Conservation (phyloP, 1,284 basidiomycete genomes). For the Peniophora sp. region DNA sequence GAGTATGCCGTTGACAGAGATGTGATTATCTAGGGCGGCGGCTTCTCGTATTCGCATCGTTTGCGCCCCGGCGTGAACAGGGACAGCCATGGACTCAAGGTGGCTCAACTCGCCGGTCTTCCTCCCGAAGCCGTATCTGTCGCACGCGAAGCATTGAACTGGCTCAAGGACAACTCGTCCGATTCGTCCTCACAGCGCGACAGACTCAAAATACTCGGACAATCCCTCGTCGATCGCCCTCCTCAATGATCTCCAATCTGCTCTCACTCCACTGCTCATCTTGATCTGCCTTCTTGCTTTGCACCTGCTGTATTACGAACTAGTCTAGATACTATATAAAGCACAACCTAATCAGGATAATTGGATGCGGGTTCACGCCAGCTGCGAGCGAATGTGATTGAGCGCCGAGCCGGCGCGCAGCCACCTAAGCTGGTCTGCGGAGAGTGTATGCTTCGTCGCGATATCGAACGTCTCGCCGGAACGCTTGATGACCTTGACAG, state of each 20-base stretch:
- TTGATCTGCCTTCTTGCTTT: not conserved
- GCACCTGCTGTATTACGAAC: not conserved
- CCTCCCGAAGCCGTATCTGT: constrained; percentile 56
- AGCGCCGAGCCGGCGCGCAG: constrained; percentile 79
- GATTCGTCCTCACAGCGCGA: constrained; percentile 11
- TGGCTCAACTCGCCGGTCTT: constrained; percentile 84
- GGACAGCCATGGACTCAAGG: constrained; percentile 89
- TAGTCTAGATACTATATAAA: no score
- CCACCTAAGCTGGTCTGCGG: constrained; percentile 84
- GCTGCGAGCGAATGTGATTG: constrained; percentile 69
- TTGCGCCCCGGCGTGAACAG: constrained; percentile 81
- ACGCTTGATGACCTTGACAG: constrained; percentile 63
- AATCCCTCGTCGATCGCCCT: constrained; percentile 14
- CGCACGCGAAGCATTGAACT: constrained; percentile 44
- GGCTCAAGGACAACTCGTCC: constrained; percentile 22
- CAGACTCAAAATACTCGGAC: constrained; percentile 22
- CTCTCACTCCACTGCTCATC: not conserved
- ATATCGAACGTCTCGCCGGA: constrained; percentile 63
- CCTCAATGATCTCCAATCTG: not conserved
- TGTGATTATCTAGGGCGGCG: constrained; percentile 41
- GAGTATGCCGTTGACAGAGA: constrained; percentile 4
- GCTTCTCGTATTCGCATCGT: constrained; percentile 80
- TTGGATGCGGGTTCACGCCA: constrained; percentile 11
- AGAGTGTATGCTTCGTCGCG: constrained; percentile 81
- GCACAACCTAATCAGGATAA: not conserved